Evolutionary conservation across 2,329 filamentous ascomycete genomes (phyloP), one percentile per base, ranked within the genome.

Genomic region (Geosmithia flava): DNA sequence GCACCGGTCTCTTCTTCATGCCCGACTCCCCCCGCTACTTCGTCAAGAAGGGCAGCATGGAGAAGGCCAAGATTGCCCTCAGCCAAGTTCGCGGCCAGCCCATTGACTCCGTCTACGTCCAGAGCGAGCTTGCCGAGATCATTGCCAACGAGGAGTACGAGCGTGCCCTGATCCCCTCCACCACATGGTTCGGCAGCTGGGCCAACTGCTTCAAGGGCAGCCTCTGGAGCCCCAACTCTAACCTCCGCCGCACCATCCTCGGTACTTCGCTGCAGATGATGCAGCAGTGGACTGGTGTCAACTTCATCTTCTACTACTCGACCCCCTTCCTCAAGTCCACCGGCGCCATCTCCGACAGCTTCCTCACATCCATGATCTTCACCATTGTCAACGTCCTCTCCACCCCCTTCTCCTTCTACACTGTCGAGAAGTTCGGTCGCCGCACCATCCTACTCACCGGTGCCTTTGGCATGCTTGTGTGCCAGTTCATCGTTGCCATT

Each of bases 291-390:
- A 90, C 86, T 23, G 87, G 88, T 72, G 85, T 95, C 68, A 95
- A 95, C 76, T 94, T 91, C 68, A 87, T 93, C 74, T 93, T 90
- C 73, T 86, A 87, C 71, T 87, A 83, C 71, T 87, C 85, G 37
- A 89, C 86, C 33, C 80, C 85, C 51, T 94, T 95, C 80, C 85
- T 95, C 70, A 68, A 85, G 67, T 80, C 81, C 20, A 82, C 85
- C 29, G 83, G 83, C 55, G 84, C 85, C 57, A 87, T 94, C 58
- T 56, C 62, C 52, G 83, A 95, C 72, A 74, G 78, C 42, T 95
- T 95, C 77, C 65, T 94, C 57, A 89, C 93, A 62, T 85, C 82
- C 50, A 74, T 95, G 61, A 77, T 95, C 69, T 91, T 87, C 65
- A 93, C 85, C 53, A 76, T 93, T 48, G 86, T 95, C 72, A 95